Conservation (phyloP, 2,329 filamentous ascomycete genomes). For the Biscogniauxia sp. region DNA sequence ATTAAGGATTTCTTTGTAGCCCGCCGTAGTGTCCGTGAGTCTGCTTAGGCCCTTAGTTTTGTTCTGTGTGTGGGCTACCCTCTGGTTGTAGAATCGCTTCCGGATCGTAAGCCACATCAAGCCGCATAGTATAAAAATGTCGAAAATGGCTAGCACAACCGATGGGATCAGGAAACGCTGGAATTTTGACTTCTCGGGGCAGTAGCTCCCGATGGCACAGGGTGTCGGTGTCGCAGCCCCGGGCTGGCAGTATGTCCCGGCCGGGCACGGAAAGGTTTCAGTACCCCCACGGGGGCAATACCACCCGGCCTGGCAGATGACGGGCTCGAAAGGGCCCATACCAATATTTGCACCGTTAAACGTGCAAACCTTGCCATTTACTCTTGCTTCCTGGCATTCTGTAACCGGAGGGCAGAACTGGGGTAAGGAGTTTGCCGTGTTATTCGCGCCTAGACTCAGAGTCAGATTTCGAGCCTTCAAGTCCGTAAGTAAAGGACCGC, state of each 20-base stretch:
- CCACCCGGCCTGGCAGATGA: conserved; percentile 46
- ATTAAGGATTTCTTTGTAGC: conserved; percentile 34
- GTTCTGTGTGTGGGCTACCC: conserved; percentile 20
- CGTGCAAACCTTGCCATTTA: conserved; percentile 34
- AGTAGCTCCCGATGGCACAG: conserved; percentile 45
- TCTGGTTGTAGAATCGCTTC: conserved; percentile 34
- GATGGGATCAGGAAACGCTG: conserved; percentile 45
- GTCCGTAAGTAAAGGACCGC: too few relatives aligned
- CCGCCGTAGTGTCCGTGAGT: conserved; percentile 30
- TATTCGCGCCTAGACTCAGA: conserved; percentile 37
- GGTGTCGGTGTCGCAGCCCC: conserved; percentile 47
- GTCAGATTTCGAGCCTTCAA: conserved; percentile 9
- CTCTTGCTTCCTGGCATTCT: conserved; percentile 36
- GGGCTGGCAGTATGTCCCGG: conserved; percentile 50
- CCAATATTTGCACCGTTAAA: conserved; percentile 35
- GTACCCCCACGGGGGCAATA: conserved; percentile 47
- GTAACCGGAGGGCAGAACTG: conserved; percentile 42
- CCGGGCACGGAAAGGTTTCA: conserved; percentile 42
- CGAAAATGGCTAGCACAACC: conserved; percentile 40
- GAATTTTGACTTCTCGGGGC: conserved; percentile 41
- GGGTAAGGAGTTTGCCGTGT: conserved; percentile 45
- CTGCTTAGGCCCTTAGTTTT: conserved; percentile 28
- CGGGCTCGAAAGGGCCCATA: conserved; percentile 50
- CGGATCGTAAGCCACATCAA: conserved; percentile 36
- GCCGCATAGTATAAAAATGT: conserved; percentile 39